Base-by-base conservation (phyloP, 1,284 basidiomycete species). In the Thecaphora frezii region DNA sequence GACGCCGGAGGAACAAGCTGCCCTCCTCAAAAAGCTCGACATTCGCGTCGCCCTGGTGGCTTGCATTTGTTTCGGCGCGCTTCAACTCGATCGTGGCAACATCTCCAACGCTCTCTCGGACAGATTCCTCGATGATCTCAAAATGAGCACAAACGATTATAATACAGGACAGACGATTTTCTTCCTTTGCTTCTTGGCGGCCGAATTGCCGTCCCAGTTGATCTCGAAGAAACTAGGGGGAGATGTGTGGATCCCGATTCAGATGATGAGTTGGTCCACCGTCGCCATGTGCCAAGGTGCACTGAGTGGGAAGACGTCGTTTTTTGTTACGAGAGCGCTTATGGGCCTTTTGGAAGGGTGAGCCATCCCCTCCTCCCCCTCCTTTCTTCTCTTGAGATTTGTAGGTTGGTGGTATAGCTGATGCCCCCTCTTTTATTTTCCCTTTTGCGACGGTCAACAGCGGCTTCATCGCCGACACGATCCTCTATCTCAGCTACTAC, bases 281-380 rank as follows among this genome's bases (percentile, higher is more conserved):
- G 37, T 72, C 25, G 48, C 48, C 12, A 51, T 51, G 2, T 28
- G 30, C n/a, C 71, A 73, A 22, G 45, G 55, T 1, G 54, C 51
- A 2, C 21, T 73, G 18, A 38, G 36, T 5, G 54, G 44, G 36
- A 46, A 46, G 16, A 40, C 61, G 22, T 51, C 52, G n/a, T 73
- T 72, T 57, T 73, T 59, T 40, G 42, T 61, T 22, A 54, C 51
- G 14, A 51, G 71, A 18, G 52, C 50, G 0, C 18, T 71, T 1
- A 30, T 54, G 2, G 67, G 71, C 3, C 8, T 61, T 0, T 7
- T 84, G 51, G 85, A 87, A 75, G 86, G 85, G n/a, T n/a, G n/a
- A n/a, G n/a, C n/a, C n/a, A n/a, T n/a, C n/a, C n/a, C n/a, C n/a
- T n/a, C n/a, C n/a, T n/a, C n/a, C n/a, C n/a, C n/a, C n/a, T n/a